phyloP scores from a whole-genome alignment of 176 grass and related monocot genomes.

The Carex cristatella region DNA sequence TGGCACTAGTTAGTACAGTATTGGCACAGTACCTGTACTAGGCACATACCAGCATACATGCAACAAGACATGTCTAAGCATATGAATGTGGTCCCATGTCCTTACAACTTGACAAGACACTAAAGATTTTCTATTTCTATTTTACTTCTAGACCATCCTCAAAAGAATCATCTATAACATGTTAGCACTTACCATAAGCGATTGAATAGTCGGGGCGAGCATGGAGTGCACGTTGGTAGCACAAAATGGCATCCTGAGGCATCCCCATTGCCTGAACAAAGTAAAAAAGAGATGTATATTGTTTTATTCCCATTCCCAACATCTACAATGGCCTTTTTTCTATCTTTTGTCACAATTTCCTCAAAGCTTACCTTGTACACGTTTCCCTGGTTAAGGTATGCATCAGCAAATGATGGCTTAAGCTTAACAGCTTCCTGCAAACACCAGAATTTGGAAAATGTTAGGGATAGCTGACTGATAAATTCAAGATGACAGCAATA shows the following conservation, averaged over 20 bases:
- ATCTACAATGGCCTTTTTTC: not conserved
- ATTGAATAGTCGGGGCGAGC: constrained; percentile 79
- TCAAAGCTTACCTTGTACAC: constrained; percentile 71
- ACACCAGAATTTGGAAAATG: constrained; percentile 14
- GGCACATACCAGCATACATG: not conserved
- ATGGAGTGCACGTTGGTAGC: constrained; percentile 86
- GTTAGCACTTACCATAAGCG: constrained; percentile 64
- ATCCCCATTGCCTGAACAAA: constrained; percentile 83
- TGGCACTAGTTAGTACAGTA: not conserved
- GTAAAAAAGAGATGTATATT: constrained; percentile 20
- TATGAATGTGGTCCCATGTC: not conserved
- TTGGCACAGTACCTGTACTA: constrained; percentile 9
- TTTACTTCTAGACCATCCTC: not conserved
- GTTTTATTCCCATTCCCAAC: not conserved
- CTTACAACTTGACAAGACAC: not conserved
- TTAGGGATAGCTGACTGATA: not conserved
- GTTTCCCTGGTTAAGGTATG: constrained; percentile 94
- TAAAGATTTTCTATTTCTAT: not conserved
- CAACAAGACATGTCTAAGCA: constrained; percentile 10
- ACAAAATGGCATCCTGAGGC: constrained; percentile 77
- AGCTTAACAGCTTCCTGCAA: constrained; percentile 95
- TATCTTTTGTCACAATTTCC: constrained; percentile 17
- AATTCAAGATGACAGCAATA: not conserved
- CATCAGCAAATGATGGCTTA: constrained; percentile 90
- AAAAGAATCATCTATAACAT: constrained; percentile 15